Evolutionary conservation across 441 rosid genomes (phyloP).

Genomic region (Euphorbia schlechtendalii): DNA sequence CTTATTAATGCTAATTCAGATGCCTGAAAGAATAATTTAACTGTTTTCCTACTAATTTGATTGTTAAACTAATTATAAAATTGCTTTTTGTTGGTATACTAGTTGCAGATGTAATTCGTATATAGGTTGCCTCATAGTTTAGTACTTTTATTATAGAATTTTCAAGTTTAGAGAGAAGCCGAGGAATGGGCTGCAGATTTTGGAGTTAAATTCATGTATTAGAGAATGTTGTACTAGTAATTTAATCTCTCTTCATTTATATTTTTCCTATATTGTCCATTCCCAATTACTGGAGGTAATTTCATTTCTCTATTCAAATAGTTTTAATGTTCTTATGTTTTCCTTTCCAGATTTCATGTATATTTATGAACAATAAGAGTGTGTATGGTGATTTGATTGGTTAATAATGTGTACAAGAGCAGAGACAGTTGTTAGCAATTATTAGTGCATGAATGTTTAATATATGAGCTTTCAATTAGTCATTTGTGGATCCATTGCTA

Average conservation of each 20-base stretch:
- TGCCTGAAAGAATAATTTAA: too few relatives aligned
- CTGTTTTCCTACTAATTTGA: too few relatives aligned
- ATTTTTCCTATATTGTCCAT: slow-evolving; percentile 57
- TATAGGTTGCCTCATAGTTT: too few relatives aligned
- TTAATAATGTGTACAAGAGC: slow-evolving; percentile 41
- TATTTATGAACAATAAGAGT: background rate
- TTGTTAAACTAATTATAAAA: too few relatives aligned
- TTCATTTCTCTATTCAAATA: background rate
- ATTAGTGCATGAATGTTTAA: too few relatives aligned
- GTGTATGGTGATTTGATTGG: background rate
- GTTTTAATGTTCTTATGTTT: background rate
- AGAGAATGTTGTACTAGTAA: slow-evolving; percentile 81
- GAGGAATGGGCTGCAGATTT: slow-evolving; percentile 52
- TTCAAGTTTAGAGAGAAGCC: background rate
- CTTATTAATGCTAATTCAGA: too few relatives aligned
- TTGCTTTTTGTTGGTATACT: too few relatives aligned
- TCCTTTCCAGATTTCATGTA: background rate
- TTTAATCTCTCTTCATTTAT: slow-evolving; percentile 77
- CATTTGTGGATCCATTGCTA: too few relatives aligned
- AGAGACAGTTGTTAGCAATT: slow-evolving; percentile 85
- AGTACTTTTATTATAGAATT: too few relatives aligned
- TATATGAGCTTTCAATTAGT: too few relatives aligned
- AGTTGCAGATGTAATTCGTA: too few relatives aligned
- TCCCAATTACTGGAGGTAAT: slow-evolving; percentile 72
- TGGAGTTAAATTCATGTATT: slow-evolving; percentile 79